Evolutionary conservation across 805 yeast species (phyloP).

Genomic region (Wickerhamiella spandovensis): DNA sequence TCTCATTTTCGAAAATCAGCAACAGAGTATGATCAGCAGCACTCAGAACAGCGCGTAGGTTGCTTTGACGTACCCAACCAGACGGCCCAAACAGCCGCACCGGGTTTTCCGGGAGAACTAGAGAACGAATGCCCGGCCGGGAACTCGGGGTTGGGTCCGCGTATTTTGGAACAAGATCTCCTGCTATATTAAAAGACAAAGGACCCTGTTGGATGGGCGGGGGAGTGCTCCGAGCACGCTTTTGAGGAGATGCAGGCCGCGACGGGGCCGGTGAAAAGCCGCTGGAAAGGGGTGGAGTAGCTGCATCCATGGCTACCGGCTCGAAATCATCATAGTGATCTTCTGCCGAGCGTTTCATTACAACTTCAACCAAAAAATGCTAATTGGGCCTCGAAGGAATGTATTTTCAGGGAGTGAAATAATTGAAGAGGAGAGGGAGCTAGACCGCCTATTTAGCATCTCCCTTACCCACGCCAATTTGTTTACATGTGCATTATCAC

Average conservation of each 20-base stretch:
- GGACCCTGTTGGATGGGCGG: conserved; percentile 13
- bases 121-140: conserved; percentile 17
- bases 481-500: background rate
- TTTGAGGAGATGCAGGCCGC: conserved; percentile 3
- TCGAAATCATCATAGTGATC: conserved; percentile 5
- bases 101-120: conserved; percentile 7
- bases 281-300: background rate
- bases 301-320: background rate
- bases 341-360: conserved; percentile 9
- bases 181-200: conserved; percentile 7
- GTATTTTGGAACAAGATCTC: conserved; percentile 9
- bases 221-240: conserved; percentile 10
- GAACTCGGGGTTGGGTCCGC: conserved; percentile 8
- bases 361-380: background rate
- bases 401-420: background rate
- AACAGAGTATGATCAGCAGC: conserved; percentile 10
- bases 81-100: conserved; percentile 9
- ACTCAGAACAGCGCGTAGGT: conserved; percentile 7
- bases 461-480: background rate
- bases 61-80: conserved; percentile 3
- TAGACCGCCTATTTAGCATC: background rate
- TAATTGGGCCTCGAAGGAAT: background rate
- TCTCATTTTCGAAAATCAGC: conserved; percentile 13
- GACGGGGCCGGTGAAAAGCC: background rate
- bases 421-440: background rate